These are phyloP conservation scores for Tulasnella sp. DNA, from an alignment of 768 basidiomycete species.

Conservation along the genomic window DNA sequence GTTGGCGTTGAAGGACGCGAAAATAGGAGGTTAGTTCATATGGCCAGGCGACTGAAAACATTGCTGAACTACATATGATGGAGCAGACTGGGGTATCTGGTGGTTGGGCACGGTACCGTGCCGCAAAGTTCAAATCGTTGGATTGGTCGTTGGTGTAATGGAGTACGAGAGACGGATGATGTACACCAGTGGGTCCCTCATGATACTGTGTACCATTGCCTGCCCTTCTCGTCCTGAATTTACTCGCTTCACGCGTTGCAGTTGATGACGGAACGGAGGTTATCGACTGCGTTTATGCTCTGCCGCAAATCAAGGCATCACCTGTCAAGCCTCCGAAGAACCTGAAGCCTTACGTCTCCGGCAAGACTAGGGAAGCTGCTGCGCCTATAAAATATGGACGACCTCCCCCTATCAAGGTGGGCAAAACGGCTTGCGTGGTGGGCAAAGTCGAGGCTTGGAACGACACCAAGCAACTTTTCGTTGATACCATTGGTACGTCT, in stretches of 20 bases:
- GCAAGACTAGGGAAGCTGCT: conserved; percentile 31
- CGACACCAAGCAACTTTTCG: conserved; percentile 53
- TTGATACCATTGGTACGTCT: conserved; percentile 57
- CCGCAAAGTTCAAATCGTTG: conserved; percentile 63
- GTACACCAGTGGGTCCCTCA: conserved; percentile 6
- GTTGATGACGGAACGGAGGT: conserved; percentile 80
- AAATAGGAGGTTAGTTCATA: conserved; percentile 39
- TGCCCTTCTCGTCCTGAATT: background rate
- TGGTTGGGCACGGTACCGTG: conserved; percentile 55
- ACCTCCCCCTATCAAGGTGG: conserved; percentile 43
- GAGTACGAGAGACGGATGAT: conserved; percentile 56
- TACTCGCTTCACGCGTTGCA: conserved; percentile 40
- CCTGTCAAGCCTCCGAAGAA: conserved; percentile 38
- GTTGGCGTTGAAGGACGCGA: conserved; percentile 50
- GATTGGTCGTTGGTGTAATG: conserved; percentile 65
- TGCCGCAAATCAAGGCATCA: conserved; percentile 38
- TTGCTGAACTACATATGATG: background rate
- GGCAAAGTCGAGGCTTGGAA: conserved; percentile 53
- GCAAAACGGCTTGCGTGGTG: conserved; percentile 52
- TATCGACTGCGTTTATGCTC: conserved; percentile 64
- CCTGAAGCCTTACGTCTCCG: conserved; percentile 29
- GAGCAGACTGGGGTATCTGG: conserved; percentile 32
- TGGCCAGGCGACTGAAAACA: conserved; percentile 25
- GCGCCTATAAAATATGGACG: conserved; percentile 48
- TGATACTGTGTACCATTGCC: background rate